Evolutionary conservation across 208 protist species (phyloP).

Genomic region (Crithidia brevicula): DNA sequence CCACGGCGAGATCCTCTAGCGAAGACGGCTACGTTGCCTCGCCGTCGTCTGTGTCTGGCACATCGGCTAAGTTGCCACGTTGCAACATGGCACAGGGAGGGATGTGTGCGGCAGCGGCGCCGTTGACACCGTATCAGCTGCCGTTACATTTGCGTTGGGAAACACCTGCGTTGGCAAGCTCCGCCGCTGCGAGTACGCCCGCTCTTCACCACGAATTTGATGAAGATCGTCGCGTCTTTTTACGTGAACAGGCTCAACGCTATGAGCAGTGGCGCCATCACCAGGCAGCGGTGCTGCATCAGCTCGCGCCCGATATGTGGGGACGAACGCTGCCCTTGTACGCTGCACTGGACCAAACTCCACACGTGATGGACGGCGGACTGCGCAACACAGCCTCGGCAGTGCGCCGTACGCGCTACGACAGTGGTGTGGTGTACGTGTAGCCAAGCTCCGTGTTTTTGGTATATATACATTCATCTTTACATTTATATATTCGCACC

Average conservation of each 20-base stretch:
- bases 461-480: no score
- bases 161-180: no score
- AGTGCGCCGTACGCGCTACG: conserved; percentile 3
- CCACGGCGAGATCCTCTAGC: neutral
- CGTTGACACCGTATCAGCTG: conserved; percentile 16
- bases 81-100: no score
- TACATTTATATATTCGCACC: no score
- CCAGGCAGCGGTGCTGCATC: conserved; percentile 28
- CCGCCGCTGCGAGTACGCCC: neutral
- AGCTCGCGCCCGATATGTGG: conserved; percentile 41
- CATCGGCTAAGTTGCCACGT: neutral
- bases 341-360: conserved; percentile 27
- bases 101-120: no score
- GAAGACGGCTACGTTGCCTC: conserved; percentile 8
- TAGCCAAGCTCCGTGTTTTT: neutral
- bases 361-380: conserved; percentile 33
- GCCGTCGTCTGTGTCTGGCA: conserved; percentile 8
- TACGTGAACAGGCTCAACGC: conserved; percentile 19
- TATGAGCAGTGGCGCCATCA: conserved; percentile 32
- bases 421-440: conserved; percentile 26
- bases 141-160: conserved; percentile 23
- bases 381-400: conserved; percentile 11
- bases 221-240: neutral
- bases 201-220: neutral
- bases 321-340: conserved; percentile 33